These are phyloP conservation scores for Ichthyophthirius multifiliis DNA, from an alignment of 169 alveolate species.

Conservation along the genomic window DNA sequence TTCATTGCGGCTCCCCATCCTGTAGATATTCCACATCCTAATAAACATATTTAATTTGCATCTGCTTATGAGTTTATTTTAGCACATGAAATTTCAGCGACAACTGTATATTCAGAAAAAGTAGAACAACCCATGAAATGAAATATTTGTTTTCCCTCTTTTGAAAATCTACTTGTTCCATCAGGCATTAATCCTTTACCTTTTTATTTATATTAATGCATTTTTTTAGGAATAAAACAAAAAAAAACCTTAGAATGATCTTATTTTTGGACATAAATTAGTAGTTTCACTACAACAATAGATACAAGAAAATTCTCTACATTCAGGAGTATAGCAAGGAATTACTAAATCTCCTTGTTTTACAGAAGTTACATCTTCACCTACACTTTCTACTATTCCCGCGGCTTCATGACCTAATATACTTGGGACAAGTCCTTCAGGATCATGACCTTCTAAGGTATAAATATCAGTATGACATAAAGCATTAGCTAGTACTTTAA, in stretches of 20 bases:
- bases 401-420: constrained; percentile 89
- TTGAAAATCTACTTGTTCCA: constrained; percentile 76
- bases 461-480: constrained; percentile 87
- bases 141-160: constrained; percentile 72
- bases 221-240: too few relatives aligned
- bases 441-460: constrained; percentile 79
- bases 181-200: constrained; percentile 85
- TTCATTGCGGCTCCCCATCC: constrained; percentile 90
- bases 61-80: constrained; percentile 76
- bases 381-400: constrained; percentile 87
- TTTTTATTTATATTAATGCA: neutral
- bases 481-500: constrained; percentile 67
- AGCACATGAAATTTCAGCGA: constrained; percentile 86
- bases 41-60: constrained; percentile 73
- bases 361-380: constrained; percentile 84
- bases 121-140: constrained; percentile 88
- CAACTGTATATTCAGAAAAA: constrained; percentile 87
- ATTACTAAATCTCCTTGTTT: constrained; percentile 85
- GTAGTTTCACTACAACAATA: constrained; percentile 60
- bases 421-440: constrained; percentile 84
- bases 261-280: constrained; percentile 71
- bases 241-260: constrained; percentile 75
- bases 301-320: constrained; percentile 51
- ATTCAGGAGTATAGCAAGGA: constrained; percentile 65
- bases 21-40: constrained; percentile 90